A percentile compares a stretch with the other conserved stretches of the same genome.
phyloP scores from a whole-genome alignment of 371 early-diverging fungal genomes.

The Dinochytrium kinnereticum region DNA sequence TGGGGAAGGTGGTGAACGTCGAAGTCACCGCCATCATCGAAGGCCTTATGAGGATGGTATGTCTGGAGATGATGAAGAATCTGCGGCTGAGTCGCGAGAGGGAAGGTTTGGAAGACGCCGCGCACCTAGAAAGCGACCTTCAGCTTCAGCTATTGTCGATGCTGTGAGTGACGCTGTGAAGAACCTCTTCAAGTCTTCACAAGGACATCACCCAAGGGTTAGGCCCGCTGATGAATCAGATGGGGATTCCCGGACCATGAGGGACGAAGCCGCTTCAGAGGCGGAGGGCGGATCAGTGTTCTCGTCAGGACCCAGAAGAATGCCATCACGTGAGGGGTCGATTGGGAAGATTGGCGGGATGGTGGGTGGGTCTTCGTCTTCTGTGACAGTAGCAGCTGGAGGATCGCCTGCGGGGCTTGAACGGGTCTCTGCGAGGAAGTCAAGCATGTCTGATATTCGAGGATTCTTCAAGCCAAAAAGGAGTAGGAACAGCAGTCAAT shows the following conservation, averaged over 20 bases:
- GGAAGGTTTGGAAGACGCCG: constrained; percentile 4
- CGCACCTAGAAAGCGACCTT: not conserved
- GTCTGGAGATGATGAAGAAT: constrained; percentile 7
- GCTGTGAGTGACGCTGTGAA: constrained; percentile 11
- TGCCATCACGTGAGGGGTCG: constrained; percentile 1
- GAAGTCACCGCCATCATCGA: constrained; percentile 8
- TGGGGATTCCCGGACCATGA: constrained; percentile 5
- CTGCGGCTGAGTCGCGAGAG: not conserved
- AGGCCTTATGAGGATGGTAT: not conserved
- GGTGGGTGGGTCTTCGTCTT: not conserved
- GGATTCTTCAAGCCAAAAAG: constrained; percentile 11
- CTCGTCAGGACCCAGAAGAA: not conserved
- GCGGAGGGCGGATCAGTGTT: not conserved
- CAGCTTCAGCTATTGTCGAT: constrained; percentile 2
- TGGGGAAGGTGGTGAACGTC: not conserved
- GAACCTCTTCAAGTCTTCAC: not conserved
- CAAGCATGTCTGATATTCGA: constrained; percentile 14
- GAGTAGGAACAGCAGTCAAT: not conserved
- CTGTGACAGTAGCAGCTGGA: not conserved
- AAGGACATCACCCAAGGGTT: not conserved
- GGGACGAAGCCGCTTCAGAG: not conserved
- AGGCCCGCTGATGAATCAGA: not conserved
- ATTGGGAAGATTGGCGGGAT: constrained; percentile 12
- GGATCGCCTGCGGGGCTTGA: not conserved
- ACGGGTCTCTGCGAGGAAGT: not conserved